These are phyloP conservation scores for Wakefieldia striispora DNA, from an alignment of 768 basidiomycete species.

Conservation along the genomic window DNA sequence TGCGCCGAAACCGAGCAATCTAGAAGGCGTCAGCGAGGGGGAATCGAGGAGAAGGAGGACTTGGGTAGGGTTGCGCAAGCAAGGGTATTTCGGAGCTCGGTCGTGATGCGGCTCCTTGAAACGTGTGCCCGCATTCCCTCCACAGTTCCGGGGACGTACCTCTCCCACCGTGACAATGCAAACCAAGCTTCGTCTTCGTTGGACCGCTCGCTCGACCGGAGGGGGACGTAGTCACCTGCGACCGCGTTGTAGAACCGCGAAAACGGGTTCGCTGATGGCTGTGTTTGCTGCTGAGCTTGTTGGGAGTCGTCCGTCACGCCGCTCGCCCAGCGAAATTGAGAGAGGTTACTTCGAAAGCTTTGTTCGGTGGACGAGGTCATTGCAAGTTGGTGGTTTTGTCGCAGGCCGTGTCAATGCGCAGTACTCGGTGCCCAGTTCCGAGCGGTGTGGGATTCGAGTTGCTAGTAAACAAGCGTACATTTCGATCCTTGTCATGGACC, in stretches of 20 bases:
- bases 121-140: too few relatives aligned
- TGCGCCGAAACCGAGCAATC: constrained; percentile 86
- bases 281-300: constrained; percentile 32
- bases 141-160: constrained; percentile 40
- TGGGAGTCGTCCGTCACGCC: constrained; percentile 71
- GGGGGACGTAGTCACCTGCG: constrained; percentile 84
- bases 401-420: too few relatives aligned
- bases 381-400: too few relatives aligned
- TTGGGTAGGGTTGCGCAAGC: too few relatives aligned
- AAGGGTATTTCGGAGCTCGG: too few relatives aligned
- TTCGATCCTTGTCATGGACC: constrained; percentile 1
- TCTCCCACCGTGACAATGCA: constrained; percentile 89
- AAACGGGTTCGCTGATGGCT: constrained; percentile 58
- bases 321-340: constrained; percentile 85
- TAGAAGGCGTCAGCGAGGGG: constrained; percentile 26
- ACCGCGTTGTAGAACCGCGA: constrained; percentile 85
- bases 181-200: constrained; percentile 98
- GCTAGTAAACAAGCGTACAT: too few relatives aligned
- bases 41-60: too few relatives aligned
- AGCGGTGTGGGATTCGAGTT: too few relatives aligned
- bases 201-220: constrained; percentile 74
- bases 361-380: constrained; percentile 46
- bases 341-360: constrained; percentile 69
- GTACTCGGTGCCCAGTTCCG: too few relatives aligned
- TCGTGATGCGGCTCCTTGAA: too few relatives aligned